Percentiles rank a stretch among this genome's conserved stretches.
Conservation (phyloP, 208 protist species). For the Trypanosomatidae sp. region DNA sequence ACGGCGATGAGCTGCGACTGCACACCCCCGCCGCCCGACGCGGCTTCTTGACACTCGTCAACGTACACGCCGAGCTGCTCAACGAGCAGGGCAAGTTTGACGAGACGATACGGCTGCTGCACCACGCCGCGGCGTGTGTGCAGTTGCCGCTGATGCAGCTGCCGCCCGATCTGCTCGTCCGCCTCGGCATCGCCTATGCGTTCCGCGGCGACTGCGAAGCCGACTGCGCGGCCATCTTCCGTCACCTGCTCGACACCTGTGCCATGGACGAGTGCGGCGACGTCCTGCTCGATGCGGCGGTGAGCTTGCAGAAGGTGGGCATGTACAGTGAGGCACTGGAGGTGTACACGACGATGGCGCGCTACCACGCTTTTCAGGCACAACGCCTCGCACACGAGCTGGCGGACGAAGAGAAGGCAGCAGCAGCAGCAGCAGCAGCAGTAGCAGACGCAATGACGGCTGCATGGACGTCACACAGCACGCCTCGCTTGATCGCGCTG, state of each 20-base stretch:
- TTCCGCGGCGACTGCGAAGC: slow-evolving; percentile 38
- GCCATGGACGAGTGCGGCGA: slow-evolving; percentile 75
- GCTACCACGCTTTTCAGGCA: too few relatives aligned
- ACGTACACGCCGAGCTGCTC: slow-evolving; percentile 78
- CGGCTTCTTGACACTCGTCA: slow-evolving; percentile 79
- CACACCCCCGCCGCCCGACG: slow-evolving; percentile 19
- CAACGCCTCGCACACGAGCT: background rate
- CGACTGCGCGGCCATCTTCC: slow-evolving; percentile 66
- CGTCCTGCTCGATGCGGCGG: slow-evolving; percentile 66
- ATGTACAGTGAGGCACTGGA: slow-evolving; percentile 37
- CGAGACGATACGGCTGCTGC: slow-evolving; percentile 56
- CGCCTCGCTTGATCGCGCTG: too few relatives aligned
- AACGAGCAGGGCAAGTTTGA: slow-evolving; percentile 70
- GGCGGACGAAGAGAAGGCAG: too few relatives aligned
- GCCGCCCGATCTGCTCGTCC: slow-evolving; percentile 72
- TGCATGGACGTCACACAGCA: too few relatives aligned
- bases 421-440: slow-evolving; percentile 2
- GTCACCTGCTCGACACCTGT: slow-evolving; percentile 62
- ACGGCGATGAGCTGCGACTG: slow-evolving; percentile 40
- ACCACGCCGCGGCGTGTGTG: slow-evolving; percentile 50
- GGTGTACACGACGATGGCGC: slow-evolving; percentile 49
- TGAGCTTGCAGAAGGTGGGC: slow-evolving; percentile 54
- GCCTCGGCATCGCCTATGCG: slow-evolving; percentile 68
- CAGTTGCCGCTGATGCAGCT: slow-evolving; percentile 56
- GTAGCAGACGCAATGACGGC: slow-evolving; percentile 7